Evolutionary conservation across 768 basidiomycete genomes (phyloP), one percentile per base, ranked within the genome.

Genomic region (Tylopilus felleus): DNA sequence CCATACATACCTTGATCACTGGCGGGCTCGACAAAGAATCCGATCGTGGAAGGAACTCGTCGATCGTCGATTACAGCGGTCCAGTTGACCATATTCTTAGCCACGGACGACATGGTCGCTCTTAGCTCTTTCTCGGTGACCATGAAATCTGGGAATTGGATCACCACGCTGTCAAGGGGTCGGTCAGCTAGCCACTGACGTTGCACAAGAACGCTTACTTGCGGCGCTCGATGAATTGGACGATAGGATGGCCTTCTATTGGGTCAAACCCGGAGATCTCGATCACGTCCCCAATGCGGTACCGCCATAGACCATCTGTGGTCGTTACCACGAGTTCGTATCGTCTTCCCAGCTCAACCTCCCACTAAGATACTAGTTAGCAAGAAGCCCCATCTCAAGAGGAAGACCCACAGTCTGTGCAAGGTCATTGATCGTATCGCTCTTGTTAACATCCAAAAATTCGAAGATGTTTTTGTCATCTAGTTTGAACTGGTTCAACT

Each of bases 241-340:
- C 44, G 39, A 65, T 35, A 13, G 65, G 62, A 9, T 25, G 31
- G n/a, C 60, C 64, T 23, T 61, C 55, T 5, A 17, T 46, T 0
- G 63, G 44, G 8, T 60, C 61, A 23, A 66, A 67, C 8, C 60
- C 63, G 10, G 43, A 39, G 19, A 65, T 48, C 52, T 65, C 62
- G 23, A 64, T 36, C 19, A 65, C 46, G 28, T 67, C 62, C 0
- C 59, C 56, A 4, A 64, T 52, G 22, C 53, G 48, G 48, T 66
- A 58, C 28, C 60, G 59, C 64, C 64, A 66, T 28, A 65, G 21
- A 8, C 65, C 59, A 3, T 58, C 49, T 7, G 7, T n/a, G 3
- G 61, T 61, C 3, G 64, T 65, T 2, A 61, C 16, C 33, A 65
- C 55, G 22, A 56, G 1, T 33, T 65, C 65, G 22, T 66, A 67